Evolutionary conservation across 805 yeast species (phyloP).

Genomic region (Yamadazyma takamatsuzukensis): DNA sequence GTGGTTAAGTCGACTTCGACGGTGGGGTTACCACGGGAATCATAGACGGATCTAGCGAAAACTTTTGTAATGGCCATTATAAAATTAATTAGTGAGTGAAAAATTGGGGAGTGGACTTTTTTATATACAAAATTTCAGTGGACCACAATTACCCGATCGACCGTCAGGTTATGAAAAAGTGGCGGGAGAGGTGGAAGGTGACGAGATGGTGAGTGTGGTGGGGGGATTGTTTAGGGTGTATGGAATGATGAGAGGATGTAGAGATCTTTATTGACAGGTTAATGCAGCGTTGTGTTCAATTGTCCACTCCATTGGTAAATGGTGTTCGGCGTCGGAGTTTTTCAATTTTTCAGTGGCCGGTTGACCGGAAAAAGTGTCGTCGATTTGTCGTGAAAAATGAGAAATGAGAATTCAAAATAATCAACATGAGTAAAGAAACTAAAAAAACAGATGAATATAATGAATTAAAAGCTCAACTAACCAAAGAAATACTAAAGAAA

Average conservation of each 20-base stretch:
- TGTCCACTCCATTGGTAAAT: not conserved
- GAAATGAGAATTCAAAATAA: not conserved
- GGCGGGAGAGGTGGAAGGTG: too few species aligned
- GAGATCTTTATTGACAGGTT: too few species aligned
- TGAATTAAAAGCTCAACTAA: constrained; percentile 60
- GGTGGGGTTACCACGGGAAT: constrained; percentile 99
- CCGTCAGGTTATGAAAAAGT: too few species aligned
- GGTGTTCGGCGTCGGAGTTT: constrained; percentile 4
- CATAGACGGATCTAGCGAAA: constrained; percentile 96
- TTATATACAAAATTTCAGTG: constrained; percentile 7
- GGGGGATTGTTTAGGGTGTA: too few species aligned
- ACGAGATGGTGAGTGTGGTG: too few species aligned
- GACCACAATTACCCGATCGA: constrained; percentile 13
- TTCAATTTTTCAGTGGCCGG: constrained; percentile 3
- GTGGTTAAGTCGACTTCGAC: constrained; percentile 97
- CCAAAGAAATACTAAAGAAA: constrained; percentile 58
- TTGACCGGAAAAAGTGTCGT: not conserved
- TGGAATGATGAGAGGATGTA: too few species aligned
- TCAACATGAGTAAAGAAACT: constrained; percentile 5
- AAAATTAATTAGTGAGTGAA: constrained; percentile 5
- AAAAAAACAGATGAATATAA: constrained; percentile 61
- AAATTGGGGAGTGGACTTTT: constrained; percentile 3
- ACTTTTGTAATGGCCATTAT: constrained; percentile 83
- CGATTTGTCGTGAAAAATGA: not conserved
- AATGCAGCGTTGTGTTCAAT: not conserved